A percentile compares a stretch with the other conserved stretches of the same genome.
Evolutionary conservation across 2,329 filamentous ascomycete genomes (phyloP).

Genomic region (Amylocarpus encephaloides): DNA sequence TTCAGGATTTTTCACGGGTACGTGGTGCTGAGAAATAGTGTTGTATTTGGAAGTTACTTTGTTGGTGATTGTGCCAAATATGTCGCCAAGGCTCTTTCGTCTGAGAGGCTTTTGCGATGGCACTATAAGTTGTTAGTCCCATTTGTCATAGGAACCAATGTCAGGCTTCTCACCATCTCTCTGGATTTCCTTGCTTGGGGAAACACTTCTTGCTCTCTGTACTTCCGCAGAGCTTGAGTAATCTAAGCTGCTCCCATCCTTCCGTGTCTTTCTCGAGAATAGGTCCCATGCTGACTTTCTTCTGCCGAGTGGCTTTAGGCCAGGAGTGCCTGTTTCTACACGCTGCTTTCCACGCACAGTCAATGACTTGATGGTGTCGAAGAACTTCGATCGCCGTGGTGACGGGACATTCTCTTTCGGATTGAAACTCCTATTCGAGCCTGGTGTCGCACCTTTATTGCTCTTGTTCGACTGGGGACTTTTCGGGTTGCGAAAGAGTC

Average conservation of each 20-base stretch:
- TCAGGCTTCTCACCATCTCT: background rate
- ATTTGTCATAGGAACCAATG: background rate
- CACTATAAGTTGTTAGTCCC: background rate
- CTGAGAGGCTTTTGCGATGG: conserved; percentile 2
- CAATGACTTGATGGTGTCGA: conserved; percentile 8
- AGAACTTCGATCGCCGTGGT: conserved; percentile 2
- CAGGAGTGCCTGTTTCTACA: conserved; percentile 6
- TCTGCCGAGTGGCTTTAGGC: conserved; percentile 4
- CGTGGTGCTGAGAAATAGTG: conserved; percentile 1
- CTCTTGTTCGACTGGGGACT: conserved; percentile 7
- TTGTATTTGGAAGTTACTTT: conserved; percentile 11
- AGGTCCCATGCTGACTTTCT: conserved; percentile 17
- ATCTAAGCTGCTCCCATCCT: background rate
- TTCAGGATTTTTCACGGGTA: background rate
- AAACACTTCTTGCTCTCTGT: conserved; percentile 7
- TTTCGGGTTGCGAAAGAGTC: conserved; percentile 10
- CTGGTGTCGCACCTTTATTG: background rate
- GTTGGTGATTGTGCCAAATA: conserved; percentile 20
- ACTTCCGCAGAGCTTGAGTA: background rate
- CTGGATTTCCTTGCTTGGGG: conserved; percentile 6
- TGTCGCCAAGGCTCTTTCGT: conserved; percentile 24
- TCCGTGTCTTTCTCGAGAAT: conserved; percentile 6
- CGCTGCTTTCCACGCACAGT: conserved; percentile 1
- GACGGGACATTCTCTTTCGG: background rate
- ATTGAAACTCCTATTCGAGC: background rate